A percentile compares a stretch with the other conserved stretches of the same genome.
Evolutionary conservation across 2,329 filamentous ascomycete species (phyloP).

Genomic region (Hirsutella thompsonii): DNA sequence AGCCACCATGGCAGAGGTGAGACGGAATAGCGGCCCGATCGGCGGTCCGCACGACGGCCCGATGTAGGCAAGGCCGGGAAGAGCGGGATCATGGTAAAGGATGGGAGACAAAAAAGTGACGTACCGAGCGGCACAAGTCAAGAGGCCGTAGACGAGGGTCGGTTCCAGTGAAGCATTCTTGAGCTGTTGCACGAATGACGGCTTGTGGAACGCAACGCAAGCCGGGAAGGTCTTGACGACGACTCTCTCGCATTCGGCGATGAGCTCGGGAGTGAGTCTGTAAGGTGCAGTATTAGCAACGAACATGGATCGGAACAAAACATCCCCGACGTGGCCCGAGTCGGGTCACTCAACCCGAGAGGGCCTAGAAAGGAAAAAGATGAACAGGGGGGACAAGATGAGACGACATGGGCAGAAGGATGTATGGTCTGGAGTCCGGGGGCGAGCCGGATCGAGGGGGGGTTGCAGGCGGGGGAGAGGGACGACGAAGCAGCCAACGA

Average conservation of each 20-base stretch:
- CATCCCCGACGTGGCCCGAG: background rate
- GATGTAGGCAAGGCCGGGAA: slow-evolving; percentile 7
- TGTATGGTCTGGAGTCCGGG: background rate
- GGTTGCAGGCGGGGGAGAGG: slow-evolving; percentile 2
- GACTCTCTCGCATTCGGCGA: slow-evolving; percentile 46
- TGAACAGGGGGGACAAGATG: background rate
- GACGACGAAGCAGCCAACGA: background rate
- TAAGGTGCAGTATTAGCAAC: background rate
- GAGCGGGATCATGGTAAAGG: slow-evolving; percentile 3
- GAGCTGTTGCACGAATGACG: slow-evolving; percentile 46
- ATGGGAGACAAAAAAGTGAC: slow-evolving; percentile 10
- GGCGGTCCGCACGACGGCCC: slow-evolving; percentile 3
- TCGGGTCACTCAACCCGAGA: background rate
- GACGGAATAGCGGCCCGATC: background rate
- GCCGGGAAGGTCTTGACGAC: slow-evolving; percentile 48
- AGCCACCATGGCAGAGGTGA: background rate
- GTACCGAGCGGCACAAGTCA: slow-evolving; percentile 46
- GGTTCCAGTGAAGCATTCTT: slow-evolving; percentile 42
- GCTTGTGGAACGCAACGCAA: slow-evolving; percentile 51
- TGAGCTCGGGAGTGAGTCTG: slow-evolving; percentile 42
- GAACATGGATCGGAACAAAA: background rate
- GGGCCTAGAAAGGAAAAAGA: background rate
- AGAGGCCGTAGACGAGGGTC: slow-evolving; percentile 43
- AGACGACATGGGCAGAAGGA: background rate
- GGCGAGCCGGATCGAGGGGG: slow-evolving; percentile 2